Conservation (phyloP, 768 basidiomycete genomes). For the Phylloporus sp. region DNA sequence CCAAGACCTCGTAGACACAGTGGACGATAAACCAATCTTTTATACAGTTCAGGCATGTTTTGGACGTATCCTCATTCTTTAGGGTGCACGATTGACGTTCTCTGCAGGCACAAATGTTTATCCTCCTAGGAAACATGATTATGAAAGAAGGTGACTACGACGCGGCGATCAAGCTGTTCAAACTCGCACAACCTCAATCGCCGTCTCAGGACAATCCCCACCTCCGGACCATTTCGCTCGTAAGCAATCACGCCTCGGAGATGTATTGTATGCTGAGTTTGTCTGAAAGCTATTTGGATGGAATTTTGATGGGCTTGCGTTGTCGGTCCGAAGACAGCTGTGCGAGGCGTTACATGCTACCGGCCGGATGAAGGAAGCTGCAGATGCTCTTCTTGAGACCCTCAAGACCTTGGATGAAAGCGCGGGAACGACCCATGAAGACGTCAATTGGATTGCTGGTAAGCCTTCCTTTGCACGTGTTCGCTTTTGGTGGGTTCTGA, state of each 20-base stretch:
- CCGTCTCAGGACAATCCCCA: not conserved
- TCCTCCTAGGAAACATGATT: constrained; percentile 7
- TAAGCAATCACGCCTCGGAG: not conserved
- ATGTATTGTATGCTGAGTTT: not conserved
- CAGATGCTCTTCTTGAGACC: constrained; percentile 7
- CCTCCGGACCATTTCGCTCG: constrained; percentile 12
- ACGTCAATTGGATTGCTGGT: constrained; percentile 6
- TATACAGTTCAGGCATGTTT: constrained; percentile 7
- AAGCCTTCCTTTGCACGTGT: not conserved
- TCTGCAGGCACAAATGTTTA: constrained; percentile 13
- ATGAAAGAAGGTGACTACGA: constrained; percentile 10
- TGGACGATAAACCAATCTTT: constrained; percentile 7
- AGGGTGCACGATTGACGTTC: not conserved
- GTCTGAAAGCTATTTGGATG: constrained; percentile 14
- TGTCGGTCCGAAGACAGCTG: constrained; percentile 5
- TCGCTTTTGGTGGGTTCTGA: not conserved
- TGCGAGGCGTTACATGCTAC: constrained; percentile 12
- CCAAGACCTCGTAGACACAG: constrained; percentile 9
- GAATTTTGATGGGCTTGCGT: constrained; percentile 7
- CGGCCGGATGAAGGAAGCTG: constrained; percentile 10
- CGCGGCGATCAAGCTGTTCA: constrained; percentile 10
- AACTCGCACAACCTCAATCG: not conserved
- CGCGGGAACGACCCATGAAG: not conserved
- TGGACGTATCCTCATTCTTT: not conserved
- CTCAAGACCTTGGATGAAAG: constrained; percentile 2